Evolutionary conservation across 1,284 basidiomycete genomes (phyloP).

Genomic region (Fomes fomentarius): DNA sequence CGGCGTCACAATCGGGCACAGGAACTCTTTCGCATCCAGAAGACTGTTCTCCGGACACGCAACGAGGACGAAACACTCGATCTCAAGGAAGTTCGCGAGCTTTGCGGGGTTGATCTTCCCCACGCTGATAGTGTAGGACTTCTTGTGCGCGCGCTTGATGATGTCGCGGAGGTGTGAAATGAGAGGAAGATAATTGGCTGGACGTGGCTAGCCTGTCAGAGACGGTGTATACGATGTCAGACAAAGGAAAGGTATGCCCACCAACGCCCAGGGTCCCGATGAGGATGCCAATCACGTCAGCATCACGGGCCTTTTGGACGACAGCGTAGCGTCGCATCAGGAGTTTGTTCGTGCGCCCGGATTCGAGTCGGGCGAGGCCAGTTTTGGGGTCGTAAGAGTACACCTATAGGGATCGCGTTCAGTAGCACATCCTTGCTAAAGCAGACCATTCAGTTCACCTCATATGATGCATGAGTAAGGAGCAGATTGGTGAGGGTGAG

Average conservation of each 20-base stretch:
- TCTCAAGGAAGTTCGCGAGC: constrained; percentile 94
- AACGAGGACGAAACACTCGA: constrained; percentile 95
- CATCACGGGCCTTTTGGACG: constrained; percentile 89
- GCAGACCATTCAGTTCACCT: too few species aligned
- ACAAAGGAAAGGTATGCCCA: constrained; percentile 38
- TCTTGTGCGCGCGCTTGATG: constrained; percentile 73
- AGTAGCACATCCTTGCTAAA: too few species aligned
- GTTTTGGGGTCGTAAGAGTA: constrained; percentile 77
- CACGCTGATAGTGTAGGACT: constrained; percentile 94
- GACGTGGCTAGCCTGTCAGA: too few species aligned
- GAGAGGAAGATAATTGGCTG: constrained; percentile 83
- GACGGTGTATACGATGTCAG: too few species aligned
- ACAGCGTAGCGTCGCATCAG: constrained; percentile 92
- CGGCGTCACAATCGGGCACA: constrained; percentile 91
- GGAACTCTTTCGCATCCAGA: constrained; percentile 89
- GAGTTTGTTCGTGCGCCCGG: constrained; percentile 74
- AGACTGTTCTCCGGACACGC: constrained; percentile 95
- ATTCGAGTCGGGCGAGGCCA: constrained; percentile 54
- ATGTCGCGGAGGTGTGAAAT: constrained; percentile 76
- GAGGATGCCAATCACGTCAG: constrained; percentile 94
- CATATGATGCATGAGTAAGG: constrained; percentile 67
- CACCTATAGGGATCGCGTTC: constrained; percentile 60
- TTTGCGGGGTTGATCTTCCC: constrained; percentile 97
- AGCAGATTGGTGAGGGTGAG: constrained; percentile 86
- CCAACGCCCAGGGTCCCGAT: constrained; percentile 94